These are phyloP conservation scores for Hawksworthiomyces lignivorus DNA, from an alignment of 2,329 filamentous ascomycete genomes.

Conservation along the genomic window DNA sequence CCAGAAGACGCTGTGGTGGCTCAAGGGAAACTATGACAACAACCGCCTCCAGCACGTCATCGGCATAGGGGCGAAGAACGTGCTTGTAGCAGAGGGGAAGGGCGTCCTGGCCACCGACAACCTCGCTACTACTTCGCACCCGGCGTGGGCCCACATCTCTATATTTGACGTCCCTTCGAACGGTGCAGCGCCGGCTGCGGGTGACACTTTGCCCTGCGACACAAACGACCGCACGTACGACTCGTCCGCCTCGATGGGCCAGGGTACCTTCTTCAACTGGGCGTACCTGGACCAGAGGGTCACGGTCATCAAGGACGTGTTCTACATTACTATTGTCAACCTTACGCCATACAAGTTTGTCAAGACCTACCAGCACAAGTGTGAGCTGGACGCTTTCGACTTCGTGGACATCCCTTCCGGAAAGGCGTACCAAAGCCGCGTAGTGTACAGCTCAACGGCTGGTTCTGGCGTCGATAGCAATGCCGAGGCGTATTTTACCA, in stretches of 20 bases:
- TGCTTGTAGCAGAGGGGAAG: conserved; percentile 19
- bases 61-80: conserved; percentile 25
- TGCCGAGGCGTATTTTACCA: conserved; percentile 24
- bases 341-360: neutral
- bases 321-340: conserved; percentile 1
- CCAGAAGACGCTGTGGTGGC: conserved; percentile 18
- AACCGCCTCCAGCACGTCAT: conserved; percentile 21
- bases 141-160: conserved; percentile 22
- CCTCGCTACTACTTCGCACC: conserved; percentile 21
- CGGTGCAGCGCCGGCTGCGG: neutral
- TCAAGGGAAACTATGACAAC: conserved; percentile 18
- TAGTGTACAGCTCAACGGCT: neutral
- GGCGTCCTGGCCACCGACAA: conserved; percentile 21
- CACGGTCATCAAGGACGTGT: neutral
- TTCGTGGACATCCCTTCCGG: neutral
- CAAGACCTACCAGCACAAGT: neutral
- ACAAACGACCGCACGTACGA: neutral
- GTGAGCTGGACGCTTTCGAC: neutral
- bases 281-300: neutral
- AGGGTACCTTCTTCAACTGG: neutral
- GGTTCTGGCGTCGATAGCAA: conserved; percentile 15
- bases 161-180: conserved; percentile 16
- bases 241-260: too few species aligned
- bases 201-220: too few species aligned
- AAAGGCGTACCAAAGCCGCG: neutral